Evolutionary conservation across 257 asterid species (phyloP).

Genomic region (Striga asiatica): DNA sequence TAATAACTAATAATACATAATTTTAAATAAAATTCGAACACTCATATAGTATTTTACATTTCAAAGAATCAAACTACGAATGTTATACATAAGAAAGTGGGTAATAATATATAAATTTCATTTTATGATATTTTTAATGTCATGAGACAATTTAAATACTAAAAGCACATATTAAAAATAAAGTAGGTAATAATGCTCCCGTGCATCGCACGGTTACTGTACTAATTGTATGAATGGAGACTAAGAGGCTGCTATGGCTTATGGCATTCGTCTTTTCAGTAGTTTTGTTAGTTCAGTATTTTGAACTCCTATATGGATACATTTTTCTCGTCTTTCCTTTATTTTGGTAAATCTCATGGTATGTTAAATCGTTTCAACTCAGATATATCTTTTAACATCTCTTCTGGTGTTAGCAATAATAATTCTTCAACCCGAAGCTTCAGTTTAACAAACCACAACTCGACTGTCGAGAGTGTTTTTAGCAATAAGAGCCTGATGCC

Average conservation of each 20-base stretch:
- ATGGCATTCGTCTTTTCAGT: constrained; percentile 37
- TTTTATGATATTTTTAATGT: too few species aligned
- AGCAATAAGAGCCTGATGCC: constrained; percentile 12
- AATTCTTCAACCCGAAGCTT: constrained; percentile 8
- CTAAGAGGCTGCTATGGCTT: constrained; percentile 35
- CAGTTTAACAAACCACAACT: constrained; percentile 4
- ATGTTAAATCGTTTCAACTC: not conserved
- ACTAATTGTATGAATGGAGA: constrained; percentile 25
- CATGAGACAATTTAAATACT: too few species aligned
- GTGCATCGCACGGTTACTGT: too few species aligned
- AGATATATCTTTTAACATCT: constrained; percentile 3
- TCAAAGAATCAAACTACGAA: too few species aligned
- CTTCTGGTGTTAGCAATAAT: not conserved
- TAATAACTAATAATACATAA: too few species aligned
- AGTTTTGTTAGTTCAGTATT: constrained; percentile 36
- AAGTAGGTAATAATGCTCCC: too few species aligned
- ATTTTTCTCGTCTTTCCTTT: constrained; percentile 28
- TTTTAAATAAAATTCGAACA: too few species aligned
- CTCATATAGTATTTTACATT: too few species aligned
- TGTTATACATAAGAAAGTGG: too few species aligned
- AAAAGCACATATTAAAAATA: too few species aligned
- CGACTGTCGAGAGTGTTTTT: not conserved
- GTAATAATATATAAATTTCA: too few species aligned
- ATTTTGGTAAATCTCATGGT: constrained; percentile 24
- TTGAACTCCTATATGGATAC: constrained; percentile 51